Percentiles rank a stretch among this genome's conserved stretches.
Conservation (phyloP, 306 rosid species). For the Fragaria nilgerrensis region DNA sequence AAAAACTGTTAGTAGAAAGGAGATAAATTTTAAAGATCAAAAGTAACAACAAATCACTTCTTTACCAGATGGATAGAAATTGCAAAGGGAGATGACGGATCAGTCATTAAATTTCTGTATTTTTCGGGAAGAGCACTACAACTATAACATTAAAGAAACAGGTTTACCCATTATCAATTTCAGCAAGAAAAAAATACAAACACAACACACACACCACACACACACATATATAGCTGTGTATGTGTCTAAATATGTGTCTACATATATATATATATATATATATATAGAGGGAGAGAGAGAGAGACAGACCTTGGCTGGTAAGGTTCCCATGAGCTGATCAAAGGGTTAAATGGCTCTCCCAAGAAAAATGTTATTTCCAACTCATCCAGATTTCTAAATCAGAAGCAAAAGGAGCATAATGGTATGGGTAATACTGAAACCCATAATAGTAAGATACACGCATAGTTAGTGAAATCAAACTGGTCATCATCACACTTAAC, state of each 20-base stretch:
- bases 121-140: conserved; percentile 85
- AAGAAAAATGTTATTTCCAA: conserved; percentile 84
- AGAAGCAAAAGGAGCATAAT: conserved; percentile 98
- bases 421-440: conserved; percentile 91
- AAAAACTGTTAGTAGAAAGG: conserved; percentile 13
- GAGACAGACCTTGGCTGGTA: conserved; percentile 83
- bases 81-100: conserved; percentile 72
- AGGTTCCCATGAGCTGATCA: conserved; percentile 98
- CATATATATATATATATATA: background rate
- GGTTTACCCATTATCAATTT: conserved; percentile 5
- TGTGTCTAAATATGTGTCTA: background rate
- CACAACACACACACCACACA: too few species aligned
- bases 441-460: conserved; percentile 21
- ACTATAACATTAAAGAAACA: conserved; percentile 49
- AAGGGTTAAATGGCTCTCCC: conserved; percentile 93
- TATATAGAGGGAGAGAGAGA: background rate
- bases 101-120: conserved; percentile 77
- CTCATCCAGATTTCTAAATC: conserved; percentile 76
- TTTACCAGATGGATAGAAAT: conserved; percentile 86
- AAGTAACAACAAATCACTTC: conserved; percentile 19
- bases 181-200: conserved; percentile 4
- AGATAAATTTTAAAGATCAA: conserved; percentile 21
- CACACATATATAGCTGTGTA: too few species aligned
- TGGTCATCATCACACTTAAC: background rate
- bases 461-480: conserved; percentile 19